A percentile compares a stretch with the other conserved stretches of the same genome.
Evolutionary conservation across 371 early-diverging fungal genomes (phyloP).

Genomic region (Nosema muscidifuracis): DNA sequence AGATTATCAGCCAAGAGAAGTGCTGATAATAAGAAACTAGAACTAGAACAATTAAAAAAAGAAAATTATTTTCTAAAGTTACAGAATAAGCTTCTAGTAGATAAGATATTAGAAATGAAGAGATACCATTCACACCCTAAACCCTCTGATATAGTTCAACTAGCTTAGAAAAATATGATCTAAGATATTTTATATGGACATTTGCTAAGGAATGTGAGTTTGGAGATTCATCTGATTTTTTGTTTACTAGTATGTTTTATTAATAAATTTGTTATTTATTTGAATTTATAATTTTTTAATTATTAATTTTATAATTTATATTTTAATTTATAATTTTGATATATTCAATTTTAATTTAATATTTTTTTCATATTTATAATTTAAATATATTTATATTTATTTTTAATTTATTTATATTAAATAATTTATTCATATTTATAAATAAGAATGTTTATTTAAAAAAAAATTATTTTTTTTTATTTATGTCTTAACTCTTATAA

Average conservation of each 20-base stretch:
- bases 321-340: too few relatives aligned
- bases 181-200: background rate
- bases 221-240: background rate
- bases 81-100: background rate
- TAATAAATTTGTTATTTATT: too few relatives aligned
- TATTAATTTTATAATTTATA: too few relatives aligned
- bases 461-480: too few relatives aligned
- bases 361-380: too few relatives aligned
- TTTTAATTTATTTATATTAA: too few relatives aligned
- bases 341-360: too few relatives aligned
- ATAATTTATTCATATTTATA: too few relatives aligned
- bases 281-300: too few relatives aligned
- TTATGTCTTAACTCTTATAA: too few relatives aligned
- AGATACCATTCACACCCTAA: background rate
- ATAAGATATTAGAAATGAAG: background rate
- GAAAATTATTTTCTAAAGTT: constrained; percentile 1
- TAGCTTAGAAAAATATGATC: background rate
- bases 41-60: background rate
- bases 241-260: background rate
- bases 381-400: too few relatives aligned
- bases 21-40: background rate
- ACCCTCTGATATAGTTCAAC: background rate
- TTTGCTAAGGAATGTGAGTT: background rate
- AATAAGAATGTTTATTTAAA: too few relatives aligned
- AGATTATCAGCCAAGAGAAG: constrained; percentile 2